Conservation (phyloP, 2,329 filamentous ascomycete genomes). For the Epicoccum nigrum region DNA sequence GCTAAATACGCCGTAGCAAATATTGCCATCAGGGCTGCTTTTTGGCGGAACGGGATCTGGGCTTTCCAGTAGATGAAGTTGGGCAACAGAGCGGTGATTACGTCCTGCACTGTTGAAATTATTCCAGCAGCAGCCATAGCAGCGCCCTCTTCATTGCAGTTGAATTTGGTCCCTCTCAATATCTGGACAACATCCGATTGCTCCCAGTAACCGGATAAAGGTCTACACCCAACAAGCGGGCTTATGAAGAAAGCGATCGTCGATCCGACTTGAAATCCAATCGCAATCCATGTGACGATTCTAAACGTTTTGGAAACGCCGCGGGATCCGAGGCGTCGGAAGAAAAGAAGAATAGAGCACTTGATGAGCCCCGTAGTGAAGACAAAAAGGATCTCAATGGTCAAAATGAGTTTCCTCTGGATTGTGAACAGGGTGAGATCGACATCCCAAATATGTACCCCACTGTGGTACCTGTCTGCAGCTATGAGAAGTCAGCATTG, state of each 20-base stretch:
- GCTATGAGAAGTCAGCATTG: background rate
- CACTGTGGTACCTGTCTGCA: background rate
- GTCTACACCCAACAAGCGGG: slow-evolving; percentile 16
- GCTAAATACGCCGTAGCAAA: slow-evolving; percentile 25
- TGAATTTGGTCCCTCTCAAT: slow-evolving; percentile 9
- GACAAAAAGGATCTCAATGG: slow-evolving; percentile 26
- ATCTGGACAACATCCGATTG: slow-evolving; percentile 17
- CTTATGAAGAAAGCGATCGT: slow-evolving; percentile 22
- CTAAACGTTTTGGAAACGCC: slow-evolving; percentile 19
- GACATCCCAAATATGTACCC: slow-evolving; percentile 28
- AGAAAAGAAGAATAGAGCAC: slow-evolving; percentile 33
- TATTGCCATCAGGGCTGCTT: slow-evolving; percentile 23
- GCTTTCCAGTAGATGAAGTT: slow-evolving; percentile 30
- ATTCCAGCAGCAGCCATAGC: slow-evolving; percentile 21
- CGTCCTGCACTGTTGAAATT: slow-evolving; percentile 24
- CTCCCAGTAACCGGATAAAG: slow-evolving; percentile 26
- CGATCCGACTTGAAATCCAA: slow-evolving; percentile 17
- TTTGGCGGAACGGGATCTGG: slow-evolving; percentile 24
- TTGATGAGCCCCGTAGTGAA: slow-evolving; percentile 26
- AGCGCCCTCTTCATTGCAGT: slow-evolving; percentile 26
- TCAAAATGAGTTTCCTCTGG: slow-evolving; percentile 11
- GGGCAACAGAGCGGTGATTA: slow-evolving; percentile 23
- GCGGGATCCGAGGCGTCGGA: slow-evolving; percentile 24
- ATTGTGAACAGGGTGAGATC: background rate
- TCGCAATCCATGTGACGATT: slow-evolving; percentile 22